Evolutionary conservation across 2,329 filamentous ascomycete genomes (phyloP), one percentile per base, ranked within the genome.

Genomic region (Cladosporium oxysporum): DNA sequence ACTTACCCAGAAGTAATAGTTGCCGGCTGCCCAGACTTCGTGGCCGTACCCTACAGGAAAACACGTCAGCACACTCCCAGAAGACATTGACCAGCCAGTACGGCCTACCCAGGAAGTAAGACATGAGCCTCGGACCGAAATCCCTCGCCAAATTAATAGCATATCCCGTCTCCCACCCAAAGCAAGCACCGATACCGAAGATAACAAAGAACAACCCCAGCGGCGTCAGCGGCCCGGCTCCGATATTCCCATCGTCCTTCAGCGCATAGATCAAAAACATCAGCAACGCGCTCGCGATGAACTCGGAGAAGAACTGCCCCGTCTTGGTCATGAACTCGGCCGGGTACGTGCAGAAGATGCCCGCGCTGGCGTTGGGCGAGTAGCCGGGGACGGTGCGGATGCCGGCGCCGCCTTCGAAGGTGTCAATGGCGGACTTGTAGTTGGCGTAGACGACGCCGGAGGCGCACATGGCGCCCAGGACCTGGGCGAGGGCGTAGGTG

Each of bases 111-210:
- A 65, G 57, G 63, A 65, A 65, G 55, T 65, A 65, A 18, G 55
- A 60, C 63, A 65, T 65, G 52, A 91, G 76, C 12, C 90, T 81
- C 11, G 89, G 89, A 0, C 88, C 88, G 73, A 92, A 90, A 69
- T 92, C 90, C 76, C 90, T 83, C 41, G 89, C 90, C 50, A 91
- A 77, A 72, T 92, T 92, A 69, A 91, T 91, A 18, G 89, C 90
- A 77, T 90, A 92, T 44, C 90, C 89, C 1, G 90, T 92, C 76
- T 92, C 86, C 88, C 88, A 91, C 7, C 90, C 90, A 71, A 91
- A 91, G 73, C 88, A 90, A 35, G 88, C 87, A 21, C 89, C 89
- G 26, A 92, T 87, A 8, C 89, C 90, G 73, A 91, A 91, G 68
- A 92, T 87, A 58, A 91, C 80, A 77, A 91, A 91, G 78, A 91